Base-by-base conservation (phyloP, 2,329 filamentous ascomycete species). In the Thielaviopsis ethacetica region DNA sequence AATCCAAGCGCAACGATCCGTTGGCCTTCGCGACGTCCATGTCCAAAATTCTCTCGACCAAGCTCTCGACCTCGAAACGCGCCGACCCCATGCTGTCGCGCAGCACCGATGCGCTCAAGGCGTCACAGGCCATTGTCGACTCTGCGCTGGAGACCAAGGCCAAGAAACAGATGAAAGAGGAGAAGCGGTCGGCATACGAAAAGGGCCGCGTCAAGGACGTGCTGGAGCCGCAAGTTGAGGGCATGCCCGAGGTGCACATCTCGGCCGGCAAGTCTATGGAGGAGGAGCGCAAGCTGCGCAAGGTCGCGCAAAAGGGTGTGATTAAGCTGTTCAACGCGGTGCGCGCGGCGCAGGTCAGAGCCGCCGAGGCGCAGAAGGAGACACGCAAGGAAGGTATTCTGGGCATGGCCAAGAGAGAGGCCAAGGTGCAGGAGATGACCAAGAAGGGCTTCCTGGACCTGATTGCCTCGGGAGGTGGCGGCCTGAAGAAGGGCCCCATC, bases 241-340 rank as follows among this genome's bases (percentile, higher is more conserved):
- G 59, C 44, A 34, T 41, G 27, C 52, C 56, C 6, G 27, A 58
- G 12, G 53, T 59, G 19, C 24, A 51, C 24, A 19, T 59, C 41
- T 52, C 41, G 17, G 81, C 79, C 7, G 69, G 72, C 63, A 69
- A 69, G 59, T 80, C 79, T 21, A 78, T 78, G 26, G 73, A 73
- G 17, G 80, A 84, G 65, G 91, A 97, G 75, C 85, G 84, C 73
- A 76, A 82, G 63, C 70, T 97, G 67, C 82, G 87, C 66, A 93
- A 95, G 75, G 89, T 88, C 54, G 91, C 91, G 52, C 89, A 96
- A 72, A 80, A 89, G 58, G 91, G 91, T 80, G 93, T 98, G 49
- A 85, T 97, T 24, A 94, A 91, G 75, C 76, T 98, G 61, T 98
- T 98, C 73, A 96, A 97, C 70, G 93, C 93, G 0, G 90, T 98